These are phyloP conservation scores for Mycena galericulata DNA, from an alignment of 768 basidiomycete genomes.

Conservation along the genomic window DNA sequence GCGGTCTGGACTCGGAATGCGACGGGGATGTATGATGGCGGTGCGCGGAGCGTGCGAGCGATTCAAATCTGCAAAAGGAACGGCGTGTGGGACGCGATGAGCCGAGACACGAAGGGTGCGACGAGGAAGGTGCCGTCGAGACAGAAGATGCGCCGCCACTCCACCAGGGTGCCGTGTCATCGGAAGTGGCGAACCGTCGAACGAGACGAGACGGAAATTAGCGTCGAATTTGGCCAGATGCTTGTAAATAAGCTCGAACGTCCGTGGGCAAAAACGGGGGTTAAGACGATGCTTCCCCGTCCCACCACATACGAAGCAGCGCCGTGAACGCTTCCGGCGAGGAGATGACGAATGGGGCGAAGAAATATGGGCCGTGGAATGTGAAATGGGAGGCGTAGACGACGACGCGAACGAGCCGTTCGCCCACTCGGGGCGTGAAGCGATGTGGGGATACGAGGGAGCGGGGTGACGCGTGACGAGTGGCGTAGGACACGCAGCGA, in stretches of 20 bases:
- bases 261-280: background rate
- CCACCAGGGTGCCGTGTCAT: no score
- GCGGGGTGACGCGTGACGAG: background rate
- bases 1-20: no score
- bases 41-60: background rate
- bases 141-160: background rate
- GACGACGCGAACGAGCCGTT: background rate
- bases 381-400: background rate
- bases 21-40: background rate
- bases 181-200: slow-evolving; percentile 16
- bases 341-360: background rate
- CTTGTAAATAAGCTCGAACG: background rate
- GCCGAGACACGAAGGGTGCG: background rate
- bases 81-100: background rate
- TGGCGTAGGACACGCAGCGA: no score
- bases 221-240: background rate
- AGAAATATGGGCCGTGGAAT: background rate
- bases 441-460: background rate
- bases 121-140: background rate
- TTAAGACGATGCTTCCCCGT: background rate
- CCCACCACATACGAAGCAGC: slow-evolving; percentile 10
- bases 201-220: background rate
- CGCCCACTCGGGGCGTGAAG: background rate
- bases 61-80: background rate
- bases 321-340: slow-evolving; percentile 1